phyloP scores from a whole-genome alignment of 139 green algal genomes.

The Chlorella sp. region DNA sequence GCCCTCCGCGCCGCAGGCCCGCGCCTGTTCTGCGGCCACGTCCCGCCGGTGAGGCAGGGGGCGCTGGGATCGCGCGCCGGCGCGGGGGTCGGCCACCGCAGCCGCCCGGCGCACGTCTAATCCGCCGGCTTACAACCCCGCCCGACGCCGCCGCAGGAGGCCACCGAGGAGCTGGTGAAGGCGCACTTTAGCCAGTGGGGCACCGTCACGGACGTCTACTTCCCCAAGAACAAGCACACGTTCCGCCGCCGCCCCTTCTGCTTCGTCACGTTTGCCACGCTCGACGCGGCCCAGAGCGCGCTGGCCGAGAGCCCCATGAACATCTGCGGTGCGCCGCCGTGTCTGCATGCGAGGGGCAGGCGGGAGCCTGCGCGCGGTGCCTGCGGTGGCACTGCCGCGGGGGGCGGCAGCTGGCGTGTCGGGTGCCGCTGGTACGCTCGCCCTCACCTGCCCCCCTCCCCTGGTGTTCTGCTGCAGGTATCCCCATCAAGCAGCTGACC shows the following conservation, averaged over 20 bases:
- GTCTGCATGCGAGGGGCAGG: too few relatives aligned
- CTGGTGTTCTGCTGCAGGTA: too few relatives aligned
- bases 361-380: too few relatives aligned
- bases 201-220: conserved; percentile 48
- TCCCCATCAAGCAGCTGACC: conserved; percentile 46
- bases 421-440: too few relatives aligned
- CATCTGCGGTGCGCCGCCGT: too few relatives aligned
- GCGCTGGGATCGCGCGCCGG: too few relatives aligned
- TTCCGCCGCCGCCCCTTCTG: conserved; percentile 45
- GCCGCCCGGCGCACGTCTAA: not conserved
- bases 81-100: too few relatives aligned
- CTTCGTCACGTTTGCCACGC: conserved; percentile 44
- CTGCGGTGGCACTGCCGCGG: too few relatives aligned
- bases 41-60: conserved; percentile 29
- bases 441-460: too few relatives aligned
- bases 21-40: conserved; percentile 46
- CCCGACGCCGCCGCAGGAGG: conserved; percentile 11
- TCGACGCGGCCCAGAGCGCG: conserved; percentile 29
- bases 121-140: not conserved
- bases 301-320: conserved; percentile 39
- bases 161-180: conserved; percentile 39
- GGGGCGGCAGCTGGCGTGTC: too few relatives aligned
- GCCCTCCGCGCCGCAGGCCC: conserved; percentile 26
- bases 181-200: conserved; percentile 48
- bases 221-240: conserved; percentile 44